Evolutionary conservation across 192 early-diverging fungal genomes (phyloP).

Genomic region (Coemansia sp.): DNA sequence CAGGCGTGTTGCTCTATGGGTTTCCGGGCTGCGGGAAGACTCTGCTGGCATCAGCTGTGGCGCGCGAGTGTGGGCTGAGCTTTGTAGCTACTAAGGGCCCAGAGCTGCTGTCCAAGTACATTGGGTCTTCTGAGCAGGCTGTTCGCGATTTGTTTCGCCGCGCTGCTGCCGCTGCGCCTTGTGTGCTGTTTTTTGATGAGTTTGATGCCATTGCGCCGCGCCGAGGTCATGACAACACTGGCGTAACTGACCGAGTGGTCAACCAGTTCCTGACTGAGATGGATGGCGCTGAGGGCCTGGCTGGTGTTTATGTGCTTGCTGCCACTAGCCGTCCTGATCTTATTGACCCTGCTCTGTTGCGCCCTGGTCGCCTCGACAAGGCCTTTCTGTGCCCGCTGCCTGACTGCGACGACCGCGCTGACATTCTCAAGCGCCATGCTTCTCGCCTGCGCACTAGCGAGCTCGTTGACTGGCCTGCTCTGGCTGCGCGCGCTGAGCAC

Average conservation of each 20-base stretch:
- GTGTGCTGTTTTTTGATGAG: conserved; percentile 97
- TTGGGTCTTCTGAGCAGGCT: conserved; percentile 93
- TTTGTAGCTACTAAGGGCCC: conserved; percentile 98
- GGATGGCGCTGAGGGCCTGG: conserved; percentile 96
- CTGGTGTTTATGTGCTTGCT: conserved; percentile 95
- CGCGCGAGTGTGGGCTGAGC: conserved; percentile 94
- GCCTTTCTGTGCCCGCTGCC: conserved; percentile 87
- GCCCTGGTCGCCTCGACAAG: conserved; percentile 83
- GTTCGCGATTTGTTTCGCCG: conserved; percentile 94
- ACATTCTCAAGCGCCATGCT: conserved; percentile 78
- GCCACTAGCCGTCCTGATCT: conserved; percentile 85
- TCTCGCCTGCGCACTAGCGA: conserved; percentile 65
- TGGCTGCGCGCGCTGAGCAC: conserved; percentile 68
- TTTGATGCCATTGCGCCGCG: conserved; percentile 96
- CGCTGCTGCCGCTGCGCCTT: conserved; percentile 89
- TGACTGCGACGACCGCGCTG: conserved; percentile 62
- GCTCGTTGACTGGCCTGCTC: conserved; percentile 60
- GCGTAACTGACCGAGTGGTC: conserved; percentile 97
- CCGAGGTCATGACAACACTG: conserved; percentile 96
- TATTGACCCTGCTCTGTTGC: conserved; percentile 77
- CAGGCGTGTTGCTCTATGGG: conserved; percentile 91
- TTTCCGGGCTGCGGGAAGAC: conserved; percentile 99
- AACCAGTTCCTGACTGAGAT: conserved; percentile 98
- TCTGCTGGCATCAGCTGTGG: conserved; percentile 89
- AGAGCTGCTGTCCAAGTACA: conserved; percentile 98